Conservation (phyloP, 2,329 filamentous ascomycete species). For the Cercospora sojina region DNA sequence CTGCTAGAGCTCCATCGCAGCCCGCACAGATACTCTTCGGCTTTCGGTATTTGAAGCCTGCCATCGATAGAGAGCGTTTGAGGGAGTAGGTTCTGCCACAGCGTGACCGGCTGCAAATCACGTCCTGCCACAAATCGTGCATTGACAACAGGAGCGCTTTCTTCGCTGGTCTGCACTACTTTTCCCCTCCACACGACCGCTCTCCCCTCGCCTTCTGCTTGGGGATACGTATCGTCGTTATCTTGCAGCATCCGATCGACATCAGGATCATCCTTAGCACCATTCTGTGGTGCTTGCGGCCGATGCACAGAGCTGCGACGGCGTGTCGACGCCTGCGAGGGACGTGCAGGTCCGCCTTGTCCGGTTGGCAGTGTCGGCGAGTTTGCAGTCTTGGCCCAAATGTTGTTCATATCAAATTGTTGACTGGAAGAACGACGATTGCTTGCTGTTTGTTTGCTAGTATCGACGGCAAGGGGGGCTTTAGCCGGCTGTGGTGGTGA, state of each 20-base stretch:
- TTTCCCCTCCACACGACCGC: conserved; percentile 76
- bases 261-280: conserved; percentile 75
- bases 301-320: conserved; percentile 37
- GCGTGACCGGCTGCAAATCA: conserved; percentile 64
- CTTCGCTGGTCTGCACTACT: conserved; percentile 45
- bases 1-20: conserved; percentile 78
- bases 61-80: conserved; percentile 69
- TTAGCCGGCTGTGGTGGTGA: conserved; percentile 34
- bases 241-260: conserved; percentile 85
- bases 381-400: conserved; percentile 69
- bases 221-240: conserved; percentile 76
- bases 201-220: conserved; percentile 64
- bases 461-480: conserved; percentile 26
- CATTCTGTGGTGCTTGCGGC: conserved; percentile 40
- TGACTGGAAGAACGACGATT: conserved; percentile 40
- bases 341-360: conserved; percentile 38
- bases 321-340: conserved; percentile 49
- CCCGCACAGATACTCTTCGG: conserved; percentile 87
- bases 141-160: conserved; percentile 56
- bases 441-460: conserved; percentile 12
- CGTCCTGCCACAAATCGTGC: conserved; percentile 83
- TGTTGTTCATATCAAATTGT: conserved; percentile 77
- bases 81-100: conserved; percentile 76
- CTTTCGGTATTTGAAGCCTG: conserved; percentile 76
- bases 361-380: conserved; percentile 30